phyloP scores from a whole-genome alignment of 176 grass and related monocot species.

The Puya raimondii region DNA sequence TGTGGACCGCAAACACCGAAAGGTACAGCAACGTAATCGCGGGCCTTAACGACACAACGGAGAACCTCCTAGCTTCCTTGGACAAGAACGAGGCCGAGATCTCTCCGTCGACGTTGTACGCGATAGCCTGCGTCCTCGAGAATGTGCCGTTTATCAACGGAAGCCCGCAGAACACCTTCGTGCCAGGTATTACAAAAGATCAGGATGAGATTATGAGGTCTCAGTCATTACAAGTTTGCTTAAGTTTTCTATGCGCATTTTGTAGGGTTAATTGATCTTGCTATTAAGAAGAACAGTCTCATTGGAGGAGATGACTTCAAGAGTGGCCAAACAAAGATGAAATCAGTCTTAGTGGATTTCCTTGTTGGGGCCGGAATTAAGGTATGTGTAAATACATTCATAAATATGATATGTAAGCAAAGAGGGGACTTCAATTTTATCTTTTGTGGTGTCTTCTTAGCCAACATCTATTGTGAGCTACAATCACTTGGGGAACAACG shows the following conservation, averaged over 20 bases:
- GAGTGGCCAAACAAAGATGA: constrained; percentile 98
- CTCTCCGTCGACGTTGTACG: constrained; percentile 73
- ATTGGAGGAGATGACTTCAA: constrained; percentile 99
- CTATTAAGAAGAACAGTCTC: constrained; percentile 73
- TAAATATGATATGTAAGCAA: neutral
- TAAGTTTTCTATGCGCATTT: constrained; percentile 2
- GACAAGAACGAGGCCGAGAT: constrained; percentile 77
- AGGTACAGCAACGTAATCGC: constrained; percentile 71
- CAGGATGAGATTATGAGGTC: neutral
- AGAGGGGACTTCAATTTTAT: constrained; percentile 1
- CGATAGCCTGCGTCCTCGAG: constrained; percentile 78
- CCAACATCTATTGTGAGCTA: constrained; percentile 98
- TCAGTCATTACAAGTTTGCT: constrained; percentile 4
- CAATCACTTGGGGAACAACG: constrained; percentile 95
- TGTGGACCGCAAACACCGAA: constrained; percentile 97
- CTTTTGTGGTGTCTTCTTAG: constrained; percentile 22
- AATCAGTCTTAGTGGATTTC: constrained; percentile 95
- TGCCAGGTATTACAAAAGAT: constrained; percentile 48
- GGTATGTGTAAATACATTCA: constrained; percentile 22
- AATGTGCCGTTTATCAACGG: constrained; percentile 87
- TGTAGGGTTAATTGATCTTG: constrained; percentile 85
- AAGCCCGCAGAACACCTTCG: constrained; percentile 97
- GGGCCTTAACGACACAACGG: constrained; percentile 80
- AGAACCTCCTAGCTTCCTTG: constrained; percentile 69
- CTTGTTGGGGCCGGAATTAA: constrained; percentile 97